Evolutionary conservation across 2,329 filamentous ascomycete genomes (phyloP).

Genomic region (Sporothrix pseudoabietina): DNA sequence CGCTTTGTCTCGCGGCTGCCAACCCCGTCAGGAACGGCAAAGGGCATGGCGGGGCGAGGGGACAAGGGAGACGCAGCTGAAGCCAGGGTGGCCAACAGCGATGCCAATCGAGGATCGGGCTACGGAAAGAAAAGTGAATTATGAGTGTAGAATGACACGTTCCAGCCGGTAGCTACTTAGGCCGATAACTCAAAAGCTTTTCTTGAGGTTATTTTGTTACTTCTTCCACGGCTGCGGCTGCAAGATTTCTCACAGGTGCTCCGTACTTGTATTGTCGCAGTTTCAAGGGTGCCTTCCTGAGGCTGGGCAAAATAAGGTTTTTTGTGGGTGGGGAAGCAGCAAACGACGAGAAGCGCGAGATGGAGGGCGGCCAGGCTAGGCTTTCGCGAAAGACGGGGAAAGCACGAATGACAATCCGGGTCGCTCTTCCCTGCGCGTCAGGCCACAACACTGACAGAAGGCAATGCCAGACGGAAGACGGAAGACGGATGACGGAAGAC

Average conservation of each 20-base stretch:
- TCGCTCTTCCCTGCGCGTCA: slow-evolving; percentile 21
- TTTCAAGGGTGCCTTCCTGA: slow-evolving; percentile 27
- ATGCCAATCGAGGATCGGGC: not conserved
- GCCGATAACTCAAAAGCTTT: not conserved
- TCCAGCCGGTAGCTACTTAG: not conserved
- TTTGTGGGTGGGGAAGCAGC: slow-evolving; percentile 24
- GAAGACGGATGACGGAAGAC: not conserved
- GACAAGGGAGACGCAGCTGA: slow-evolving; percentile 7
- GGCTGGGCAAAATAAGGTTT: slow-evolving; percentile 28
- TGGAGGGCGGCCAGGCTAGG: not conserved
- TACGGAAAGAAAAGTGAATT: not conserved
- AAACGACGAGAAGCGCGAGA: slow-evolving; percentile 7
- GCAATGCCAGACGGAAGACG: not conserved
- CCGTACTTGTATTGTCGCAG: slow-evolving; percentile 15
- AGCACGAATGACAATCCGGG: not conserved
- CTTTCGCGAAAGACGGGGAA: slow-evolving; percentile 12
- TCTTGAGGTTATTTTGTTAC: not conserved
- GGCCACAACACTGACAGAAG: slow-evolving; percentile 8
- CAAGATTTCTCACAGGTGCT: not conserved
- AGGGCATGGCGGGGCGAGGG: not conserved
- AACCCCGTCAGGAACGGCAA: slow-evolving; percentile 6
- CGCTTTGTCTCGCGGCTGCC: slow-evolving; percentile 14
- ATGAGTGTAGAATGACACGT: not conserved
- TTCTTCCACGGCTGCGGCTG: not conserved
- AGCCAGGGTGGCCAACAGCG: slow-evolving; percentile 12